phyloP scores from a whole-genome alignment of 768 basidiomycete species.

The Sistotremastrum suecicum region DNA sequence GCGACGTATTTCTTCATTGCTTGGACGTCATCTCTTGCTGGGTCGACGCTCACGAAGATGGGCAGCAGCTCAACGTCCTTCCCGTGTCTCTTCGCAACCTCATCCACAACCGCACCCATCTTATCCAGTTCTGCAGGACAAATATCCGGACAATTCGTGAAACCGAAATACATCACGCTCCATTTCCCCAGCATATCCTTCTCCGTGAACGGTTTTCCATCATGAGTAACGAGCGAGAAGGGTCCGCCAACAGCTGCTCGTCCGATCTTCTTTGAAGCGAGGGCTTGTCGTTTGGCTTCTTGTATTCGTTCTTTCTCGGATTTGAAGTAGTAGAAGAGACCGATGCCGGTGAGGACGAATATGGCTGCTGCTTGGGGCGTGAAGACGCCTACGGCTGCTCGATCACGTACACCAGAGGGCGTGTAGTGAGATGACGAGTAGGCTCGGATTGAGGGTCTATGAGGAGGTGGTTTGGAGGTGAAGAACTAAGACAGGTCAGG shows the following conservation, averaged over 20 bases:
- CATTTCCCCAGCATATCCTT: constrained; percentile 78
- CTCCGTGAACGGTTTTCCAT: constrained; percentile 64
- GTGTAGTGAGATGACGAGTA: neutral
- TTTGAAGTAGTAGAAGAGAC: constrained; percentile 78
- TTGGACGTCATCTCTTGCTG: constrained; percentile 65
- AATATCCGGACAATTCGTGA: constrained; percentile 98
- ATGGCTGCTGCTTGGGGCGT: constrained; percentile 73
- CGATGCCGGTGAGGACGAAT: constrained; percentile 72
- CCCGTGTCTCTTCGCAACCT: constrained; percentile 30
- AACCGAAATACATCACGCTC: constrained; percentile 95
- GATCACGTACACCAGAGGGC: constrained; percentile 17
- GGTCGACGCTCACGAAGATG: constrained; percentile 93
- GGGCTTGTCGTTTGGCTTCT: constrained; percentile 60
- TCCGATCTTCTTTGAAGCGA: constrained; percentile 59
- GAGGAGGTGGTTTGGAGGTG: no score
- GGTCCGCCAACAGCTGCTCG: constrained; percentile 86
- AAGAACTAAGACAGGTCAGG: no score
- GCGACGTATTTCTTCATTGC: constrained; percentile 27
- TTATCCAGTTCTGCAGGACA: constrained; percentile 98
- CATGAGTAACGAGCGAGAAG: constrained; percentile 58
- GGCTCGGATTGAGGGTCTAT: no score
- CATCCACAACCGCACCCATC: constrained; percentile 62
- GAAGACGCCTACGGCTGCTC: constrained; percentile 40
- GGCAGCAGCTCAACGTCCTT: constrained; percentile 49
- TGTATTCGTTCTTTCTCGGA: constrained; percentile 69